Percentiles rank a stretch among this genome's conserved stretches.
These are phyloP conservation scores for Gentiana dahurica DNA, from an alignment of 257 asterid species.

Conservation along the genomic window DNA sequence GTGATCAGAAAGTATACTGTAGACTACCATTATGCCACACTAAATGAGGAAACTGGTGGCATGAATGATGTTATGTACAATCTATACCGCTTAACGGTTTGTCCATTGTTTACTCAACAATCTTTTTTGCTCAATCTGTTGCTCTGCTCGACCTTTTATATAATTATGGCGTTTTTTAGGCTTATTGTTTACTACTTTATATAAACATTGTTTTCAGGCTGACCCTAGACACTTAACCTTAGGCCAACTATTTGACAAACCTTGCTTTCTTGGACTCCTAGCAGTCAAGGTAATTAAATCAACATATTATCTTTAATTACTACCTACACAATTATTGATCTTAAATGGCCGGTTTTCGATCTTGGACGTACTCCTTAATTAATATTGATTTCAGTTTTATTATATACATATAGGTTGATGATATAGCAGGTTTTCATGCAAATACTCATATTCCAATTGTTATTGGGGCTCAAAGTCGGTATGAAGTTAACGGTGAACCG, in stretches of 20 bases:
- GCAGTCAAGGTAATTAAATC: slow-evolving; percentile 54
- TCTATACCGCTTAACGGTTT: slow-evolving; percentile 58
- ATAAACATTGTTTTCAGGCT: slow-evolving; percentile 35
- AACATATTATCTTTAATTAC: neutral
- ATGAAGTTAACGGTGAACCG: slow-evolving; percentile 82
- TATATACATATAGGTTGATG: slow-evolving; percentile 44
- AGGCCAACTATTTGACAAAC: slow-evolving; percentile 90
- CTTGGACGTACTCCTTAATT: no score
- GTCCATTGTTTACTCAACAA: neutral
- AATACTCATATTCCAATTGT: slow-evolving; percentile 90
- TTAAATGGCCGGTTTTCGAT: no score
- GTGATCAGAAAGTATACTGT: slow-evolving; percentile 51
- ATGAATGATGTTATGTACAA: slow-evolving; percentile 88
- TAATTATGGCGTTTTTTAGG: no score
- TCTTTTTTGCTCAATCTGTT: neutral
- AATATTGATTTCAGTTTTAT: no score
- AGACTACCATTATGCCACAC: slow-evolving; percentile 58
- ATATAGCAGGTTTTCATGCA: slow-evolving; percentile 61
- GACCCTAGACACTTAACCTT: slow-evolving; percentile 63
- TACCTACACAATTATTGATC: neutral
- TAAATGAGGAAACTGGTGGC: slow-evolving; percentile 91
- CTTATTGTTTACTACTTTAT: neutral
- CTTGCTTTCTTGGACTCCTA: slow-evolving; percentile 80
- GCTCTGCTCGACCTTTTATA: no score
- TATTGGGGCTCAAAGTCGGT: slow-evolving; percentile 84